A percentile compares a stretch with the other conserved stretches of the same genome.
Conservation (phyloP, 345 rosid species). For the Populus euphratica region DNA sequence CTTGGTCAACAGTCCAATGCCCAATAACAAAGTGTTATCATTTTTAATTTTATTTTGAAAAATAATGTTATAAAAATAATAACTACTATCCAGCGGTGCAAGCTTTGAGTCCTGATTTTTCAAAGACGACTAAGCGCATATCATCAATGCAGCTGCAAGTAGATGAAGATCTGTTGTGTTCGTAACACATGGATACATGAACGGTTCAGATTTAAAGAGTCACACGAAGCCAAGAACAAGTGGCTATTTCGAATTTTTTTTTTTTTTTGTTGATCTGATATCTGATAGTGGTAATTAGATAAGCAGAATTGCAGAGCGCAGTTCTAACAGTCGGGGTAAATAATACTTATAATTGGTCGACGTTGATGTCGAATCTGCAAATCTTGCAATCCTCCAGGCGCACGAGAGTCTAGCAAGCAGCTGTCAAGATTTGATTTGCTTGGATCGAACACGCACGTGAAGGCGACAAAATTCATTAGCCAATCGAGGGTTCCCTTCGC, state of each 20-base stretch:
- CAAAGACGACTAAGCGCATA: background rate
- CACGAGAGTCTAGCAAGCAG: conserved; percentile 3
- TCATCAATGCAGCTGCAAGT: too few relatives aligned
- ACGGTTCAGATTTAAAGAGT: background rate
- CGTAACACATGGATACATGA: too few relatives aligned
- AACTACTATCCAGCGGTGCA: too few relatives aligned
- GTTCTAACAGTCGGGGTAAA: background rate
- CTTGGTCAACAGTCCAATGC: background rate
- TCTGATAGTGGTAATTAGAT: background rate
- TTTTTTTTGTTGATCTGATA: background rate
- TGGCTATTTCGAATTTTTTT: too few relatives aligned
- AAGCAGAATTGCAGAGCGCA: background rate
- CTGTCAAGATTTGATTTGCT: background rate
- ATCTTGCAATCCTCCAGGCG: background rate
- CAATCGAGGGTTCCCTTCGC: conserved; percentile 7
- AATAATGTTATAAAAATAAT: too few relatives aligned
- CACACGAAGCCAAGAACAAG: background rate
- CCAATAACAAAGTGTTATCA: background rate
- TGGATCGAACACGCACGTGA: conserved; percentile 6
- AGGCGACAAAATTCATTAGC: background rate
- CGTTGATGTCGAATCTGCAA: background rate
- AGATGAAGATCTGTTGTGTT: too few relatives aligned
- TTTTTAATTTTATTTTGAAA: too few relatives aligned
- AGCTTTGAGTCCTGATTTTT: too few relatives aligned
- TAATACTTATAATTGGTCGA: background rate